Conservation (phyloP, 495 filamentous ascomycete genomes). For the Penicillium goetzii region DNA sequence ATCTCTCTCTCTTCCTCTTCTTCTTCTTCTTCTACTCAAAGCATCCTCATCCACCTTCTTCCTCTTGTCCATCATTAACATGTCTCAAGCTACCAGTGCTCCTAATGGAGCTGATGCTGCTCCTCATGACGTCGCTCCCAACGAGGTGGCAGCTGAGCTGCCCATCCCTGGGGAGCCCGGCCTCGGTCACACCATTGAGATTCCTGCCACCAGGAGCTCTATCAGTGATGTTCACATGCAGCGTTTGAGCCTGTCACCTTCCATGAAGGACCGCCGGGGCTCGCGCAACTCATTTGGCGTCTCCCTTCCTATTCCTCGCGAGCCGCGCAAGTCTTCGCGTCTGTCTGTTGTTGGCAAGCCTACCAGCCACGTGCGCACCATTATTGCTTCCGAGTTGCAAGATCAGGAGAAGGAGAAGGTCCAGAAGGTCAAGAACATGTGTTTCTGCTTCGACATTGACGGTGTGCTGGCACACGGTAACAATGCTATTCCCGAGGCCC, state of each 20-base stretch:
- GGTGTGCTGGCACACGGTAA: conserved; percentile 85
- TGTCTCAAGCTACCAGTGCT: conserved; percentile 65
- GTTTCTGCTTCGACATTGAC: conserved; percentile 92
- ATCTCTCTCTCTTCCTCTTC: neutral
- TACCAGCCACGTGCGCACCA: conserved; percentile 62
- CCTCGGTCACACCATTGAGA: conserved; percentile 62
- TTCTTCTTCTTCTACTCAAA: neutral
- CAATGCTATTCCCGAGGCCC: conserved; percentile 75
- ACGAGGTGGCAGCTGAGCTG: conserved; percentile 32
- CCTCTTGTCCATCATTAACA: conserved; percentile 27
- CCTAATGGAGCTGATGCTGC: conserved; percentile 53
- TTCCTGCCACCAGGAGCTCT: conserved; percentile 71
- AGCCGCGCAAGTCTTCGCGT: conserved; percentile 70
- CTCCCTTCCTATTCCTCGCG: conserved; percentile 74
- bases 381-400: conserved; percentile 73
- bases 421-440: conserved; percentile 66
- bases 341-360: conserved; percentile 44
- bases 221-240: conserved; percentile 77
- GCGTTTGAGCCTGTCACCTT: conserved; percentile 66
- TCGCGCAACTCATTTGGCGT: conserved; percentile 82
- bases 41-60: neutral
- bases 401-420: conserved; percentile 71
- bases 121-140: conserved; percentile 38
- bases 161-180: conserved; percentile 49
- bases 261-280: conserved; percentile 64